Evolutionary conservation across 1,284 basidiomycete species (phyloP), one percentile per base, ranked within the genome.

Genomic region (Somion occarium): DNA sequence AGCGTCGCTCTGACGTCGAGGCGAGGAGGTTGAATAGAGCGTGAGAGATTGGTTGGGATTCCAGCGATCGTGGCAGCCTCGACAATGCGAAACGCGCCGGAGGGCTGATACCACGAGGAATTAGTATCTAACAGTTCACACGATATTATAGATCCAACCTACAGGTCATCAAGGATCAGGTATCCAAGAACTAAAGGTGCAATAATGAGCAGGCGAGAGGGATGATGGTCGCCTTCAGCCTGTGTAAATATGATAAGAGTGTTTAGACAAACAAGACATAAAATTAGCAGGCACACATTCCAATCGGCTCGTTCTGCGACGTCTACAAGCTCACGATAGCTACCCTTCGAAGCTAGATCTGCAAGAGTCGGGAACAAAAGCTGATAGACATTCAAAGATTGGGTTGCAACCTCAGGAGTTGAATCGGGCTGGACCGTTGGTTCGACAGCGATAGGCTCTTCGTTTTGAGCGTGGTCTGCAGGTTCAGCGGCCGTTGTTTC

Each of bases 171-270:
- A 25, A 74, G 50, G 34, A 82, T 80, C 44, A 86, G 69, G 64
- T 85, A 83, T 5, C 76, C 72, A 5, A 88, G 72, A 5, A 83
- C 76, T 20, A 87, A 65, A 19, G 83, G 83, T 2, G 73, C 73
- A 5, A 74, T 70, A 22, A 83, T 57, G 22, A 83, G 66, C 19
- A 86, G 60, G 27, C 81, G 73, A 19, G 72, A 72, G 15, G 63
- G 62, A 46, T 75, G 69, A 22, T 61, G 65, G 38, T 78, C 74
- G 49, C 67, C 64, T 22, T 68, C 63, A 12, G 65, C 63, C 76
- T 80, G 20, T 18, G n/a, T 22, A 2, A 12, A 41, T 22, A 45
- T 42, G 13, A 27, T 19, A 34, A 25, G 25, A 48, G 44, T 22
- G 18, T 22, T n/a, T n/a, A n/a, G n/a, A n/a, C n/a, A n/a, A n/a